Percentiles rank a stretch among this genome's conserved stretches.
Conservation (phyloP, 1,284 basidiomycete species). For the Pseudozyma pruni region DNA sequence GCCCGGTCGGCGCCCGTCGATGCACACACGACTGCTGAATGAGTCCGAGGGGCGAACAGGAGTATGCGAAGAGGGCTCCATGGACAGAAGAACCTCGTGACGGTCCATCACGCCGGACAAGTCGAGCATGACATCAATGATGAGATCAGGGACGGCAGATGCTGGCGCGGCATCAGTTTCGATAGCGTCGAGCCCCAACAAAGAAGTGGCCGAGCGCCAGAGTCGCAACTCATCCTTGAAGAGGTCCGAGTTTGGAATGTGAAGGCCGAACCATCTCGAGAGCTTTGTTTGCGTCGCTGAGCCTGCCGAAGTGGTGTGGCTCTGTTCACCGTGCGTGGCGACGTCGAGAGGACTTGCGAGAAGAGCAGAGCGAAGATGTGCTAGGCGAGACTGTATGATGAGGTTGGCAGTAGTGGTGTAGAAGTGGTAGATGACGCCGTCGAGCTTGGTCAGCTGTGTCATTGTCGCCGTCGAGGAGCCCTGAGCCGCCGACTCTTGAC, state of each 20-base stretch:
- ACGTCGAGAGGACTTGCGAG: constrained; percentile 18
- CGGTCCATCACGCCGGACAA: constrained; percentile 30
- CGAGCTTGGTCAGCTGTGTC: constrained; percentile 45
- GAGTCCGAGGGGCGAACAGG: not conserved
- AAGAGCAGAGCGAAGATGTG: constrained; percentile 38
- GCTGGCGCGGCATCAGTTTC: not conserved
- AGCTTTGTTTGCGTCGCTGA: constrained; percentile 22
- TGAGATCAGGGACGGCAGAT: constrained; percentile 57
- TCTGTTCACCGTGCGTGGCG: constrained; percentile 1
- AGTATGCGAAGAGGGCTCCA: not conserved
- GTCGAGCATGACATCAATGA: constrained; percentile 67
- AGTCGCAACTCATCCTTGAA: constrained; percentile 66
- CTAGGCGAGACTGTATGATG: constrained; percentile 62
- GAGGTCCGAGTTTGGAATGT: constrained; percentile 64
- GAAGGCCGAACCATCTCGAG: constrained; percentile 67
- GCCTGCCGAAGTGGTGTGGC: not conserved
- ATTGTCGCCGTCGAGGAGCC: constrained; percentile 1
- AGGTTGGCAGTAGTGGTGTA: constrained; percentile 67
- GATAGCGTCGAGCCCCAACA: constrained; percentile 22
- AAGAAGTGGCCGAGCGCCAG: constrained; percentile 59
- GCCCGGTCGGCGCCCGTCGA: constrained; percentile 21
- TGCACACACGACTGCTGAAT: constrained; percentile 7
- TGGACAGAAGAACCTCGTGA: constrained; percentile 24
- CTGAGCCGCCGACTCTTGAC: constrained; percentile 3
- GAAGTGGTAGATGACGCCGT: constrained; percentile 64